Percentiles rank a stretch among this genome's conserved stretches.
These are phyloP conservation scores for Mycena sanguinolenta DNA, from an alignment of 768 basidiomycete species.

Conservation along the genomic window DNA sequence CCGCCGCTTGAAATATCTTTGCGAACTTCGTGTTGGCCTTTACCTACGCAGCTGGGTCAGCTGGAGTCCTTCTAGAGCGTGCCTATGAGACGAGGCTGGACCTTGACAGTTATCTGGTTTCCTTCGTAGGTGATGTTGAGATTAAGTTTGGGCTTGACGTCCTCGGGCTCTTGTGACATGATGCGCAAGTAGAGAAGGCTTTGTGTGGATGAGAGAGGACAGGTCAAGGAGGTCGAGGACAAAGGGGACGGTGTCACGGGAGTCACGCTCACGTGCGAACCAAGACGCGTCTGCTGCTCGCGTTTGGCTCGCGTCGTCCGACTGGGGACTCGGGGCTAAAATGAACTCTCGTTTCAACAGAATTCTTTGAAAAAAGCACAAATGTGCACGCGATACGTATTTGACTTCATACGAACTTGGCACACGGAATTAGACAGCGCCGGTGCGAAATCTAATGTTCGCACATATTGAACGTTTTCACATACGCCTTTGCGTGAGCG, in stretches of 20 bases:
- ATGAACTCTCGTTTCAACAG: no score
- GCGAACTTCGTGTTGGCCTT: conserved; percentile 72
- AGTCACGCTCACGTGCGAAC: no score
- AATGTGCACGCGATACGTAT: no score
- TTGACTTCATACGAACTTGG: no score
- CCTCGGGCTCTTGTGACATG: conserved; percentile 67
- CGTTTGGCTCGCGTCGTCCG: no score
- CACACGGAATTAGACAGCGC: no score
- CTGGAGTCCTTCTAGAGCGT: not conserved
- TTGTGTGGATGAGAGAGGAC: not conserved
- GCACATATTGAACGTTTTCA: not conserved
- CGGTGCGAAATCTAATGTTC: not conserved
- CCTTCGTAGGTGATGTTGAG: conserved; percentile 70
- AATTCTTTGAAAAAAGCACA: no score
- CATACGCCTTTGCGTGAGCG: not conserved
- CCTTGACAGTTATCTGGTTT: conserved; percentile 62
- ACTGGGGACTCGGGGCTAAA: no score
- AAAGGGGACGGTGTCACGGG: no score
- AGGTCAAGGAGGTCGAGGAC: no score
- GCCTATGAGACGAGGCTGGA: conserved; percentile 42
- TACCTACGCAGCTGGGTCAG: not conserved
- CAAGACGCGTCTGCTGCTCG: no score
- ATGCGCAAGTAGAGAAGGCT: not conserved
- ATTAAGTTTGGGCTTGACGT: conserved; percentile 80
- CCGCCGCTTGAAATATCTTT: conserved; percentile 77